phyloP scores from a whole-genome alignment of 2,329 filamentous ascomycete genomes.

The Penicillium sp. region DNA sequence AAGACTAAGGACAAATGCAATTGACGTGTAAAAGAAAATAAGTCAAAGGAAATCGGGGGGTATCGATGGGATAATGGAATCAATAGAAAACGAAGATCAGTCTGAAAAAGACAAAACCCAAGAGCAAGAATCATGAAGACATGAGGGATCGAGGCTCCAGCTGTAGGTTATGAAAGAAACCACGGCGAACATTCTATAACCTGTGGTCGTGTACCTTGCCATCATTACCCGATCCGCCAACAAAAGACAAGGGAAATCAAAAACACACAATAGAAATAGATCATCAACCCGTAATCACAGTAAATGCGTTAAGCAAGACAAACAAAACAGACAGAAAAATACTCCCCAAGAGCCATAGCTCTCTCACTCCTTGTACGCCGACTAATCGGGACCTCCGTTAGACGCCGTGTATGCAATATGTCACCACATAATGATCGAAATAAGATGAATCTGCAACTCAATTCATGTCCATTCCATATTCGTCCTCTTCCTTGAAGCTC shows the following conservation, averaged over 20 bases:
- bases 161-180: background rate
- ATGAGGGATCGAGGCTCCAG: background rate
- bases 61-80: slow-evolving; percentile 34
- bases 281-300: slow-evolving; percentile 9
- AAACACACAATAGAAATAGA: slow-evolving; percentile 8
- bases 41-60: slow-evolving; percentile 16
- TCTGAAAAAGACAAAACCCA: slow-evolving; percentile 9
- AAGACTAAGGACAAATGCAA: background rate
- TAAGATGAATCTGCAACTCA: slow-evolving; percentile 15
- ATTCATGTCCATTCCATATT: slow-evolving; percentile 77
- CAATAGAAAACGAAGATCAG: slow-evolving; percentile 12
- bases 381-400: slow-evolving; percentile 6
- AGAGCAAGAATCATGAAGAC: background rate
- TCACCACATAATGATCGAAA: slow-evolving; percentile 16
- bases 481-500: slow-evolving; percentile 92
- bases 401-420: slow-evolving; percentile 34
- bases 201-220: background rate
- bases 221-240: slow-evolving; percentile 1
- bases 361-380: background rate
- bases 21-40: background rate
- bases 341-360: background rate
- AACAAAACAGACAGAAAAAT: background rate
- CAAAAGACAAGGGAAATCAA: background rate
- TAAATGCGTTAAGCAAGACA: background rate
- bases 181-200: slow-evolving; percentile 4